These are phyloP conservation scores for Cymodocea nodosa DNA, from an alignment of 116 monocot species.

Conservation along the genomic window DNA sequence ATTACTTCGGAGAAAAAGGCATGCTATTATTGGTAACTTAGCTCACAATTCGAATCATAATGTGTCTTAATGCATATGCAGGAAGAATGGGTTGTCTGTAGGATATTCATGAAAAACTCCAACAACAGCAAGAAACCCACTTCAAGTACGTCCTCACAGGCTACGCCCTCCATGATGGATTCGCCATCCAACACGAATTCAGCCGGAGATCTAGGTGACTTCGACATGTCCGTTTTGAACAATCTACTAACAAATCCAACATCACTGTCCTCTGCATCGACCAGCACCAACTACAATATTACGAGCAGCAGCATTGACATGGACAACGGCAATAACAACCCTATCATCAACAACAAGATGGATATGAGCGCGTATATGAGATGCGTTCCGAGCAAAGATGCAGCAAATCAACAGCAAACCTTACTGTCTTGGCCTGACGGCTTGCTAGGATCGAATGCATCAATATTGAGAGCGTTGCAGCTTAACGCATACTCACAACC, in stretches of 20 bases:
- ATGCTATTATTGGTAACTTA: too few species aligned
- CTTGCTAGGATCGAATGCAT: background rate
- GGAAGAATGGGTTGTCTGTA: conserved; percentile 89
- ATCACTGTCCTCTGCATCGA: conserved; percentile 18
- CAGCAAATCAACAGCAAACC: background rate
- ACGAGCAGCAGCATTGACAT: conserved; percentile 9
- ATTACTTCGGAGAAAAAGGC: too few species aligned
- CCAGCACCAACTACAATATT: conserved; percentile 9
- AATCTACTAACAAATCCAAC: conserved; percentile 22
- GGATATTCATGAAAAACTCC: conserved; percentile 62
- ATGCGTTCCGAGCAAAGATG: background rate
- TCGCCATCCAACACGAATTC: conserved; percentile 34
- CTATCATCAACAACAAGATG: background rate
- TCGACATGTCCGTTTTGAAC: conserved; percentile 42
- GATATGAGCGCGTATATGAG: conserved; percentile 3
- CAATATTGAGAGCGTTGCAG: conserved; percentile 1
- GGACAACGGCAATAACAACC: background rate
- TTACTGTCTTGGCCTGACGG: background rate
- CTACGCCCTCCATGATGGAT: conserved; percentile 15
- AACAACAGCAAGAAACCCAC: conserved; percentile 30
- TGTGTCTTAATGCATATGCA: conserved; percentile 4
- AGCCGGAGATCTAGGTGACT: conserved; percentile 41
- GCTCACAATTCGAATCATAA: too few species aligned
- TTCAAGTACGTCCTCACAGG: conserved; percentile 9
- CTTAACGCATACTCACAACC: background rate